Evolutionary conservation across 257 asterid genomes (phyloP).

Genomic region (Solanum pimpinellifolium): DNA sequence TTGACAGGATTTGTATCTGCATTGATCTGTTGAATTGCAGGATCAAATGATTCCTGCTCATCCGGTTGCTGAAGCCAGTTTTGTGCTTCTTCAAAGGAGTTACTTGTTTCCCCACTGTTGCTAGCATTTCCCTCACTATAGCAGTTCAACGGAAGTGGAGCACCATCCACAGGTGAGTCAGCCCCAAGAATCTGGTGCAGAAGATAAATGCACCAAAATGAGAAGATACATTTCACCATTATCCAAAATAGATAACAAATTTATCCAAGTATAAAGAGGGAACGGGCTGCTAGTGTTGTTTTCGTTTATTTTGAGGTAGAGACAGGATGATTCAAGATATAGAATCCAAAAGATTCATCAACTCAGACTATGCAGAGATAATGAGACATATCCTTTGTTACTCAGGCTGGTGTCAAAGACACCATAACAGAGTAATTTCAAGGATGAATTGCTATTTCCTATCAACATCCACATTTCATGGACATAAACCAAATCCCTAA

Average conservation of each 20-base stretch:
- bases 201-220: neutral
- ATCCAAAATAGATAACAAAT: neutral
- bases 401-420: neutral
- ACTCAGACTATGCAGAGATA: neutral
- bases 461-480: neutral
- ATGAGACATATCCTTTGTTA: neutral
- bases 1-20: constrained; percentile 37
- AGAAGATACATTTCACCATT: neutral
- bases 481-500: neutral
- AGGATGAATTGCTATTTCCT: neutral
- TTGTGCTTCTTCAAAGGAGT: neutral
- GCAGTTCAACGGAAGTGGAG: constrained; percentile 25
- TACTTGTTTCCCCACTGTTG: constrained; percentile 32
- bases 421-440: neutral
- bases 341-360: neutral
- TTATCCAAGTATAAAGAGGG: neutral
- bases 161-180: constrained; percentile 24
- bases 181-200: constrained; percentile 56
- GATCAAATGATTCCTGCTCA: constrained; percentile 21
- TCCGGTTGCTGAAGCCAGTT: constrained; percentile 22
- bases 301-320: neutral
- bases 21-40: constrained; percentile 26
- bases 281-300: neutral
- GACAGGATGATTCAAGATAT: neutral
- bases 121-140: constrained; percentile 3